Evolutionary conservation across 768 basidiomycete species (phyloP), one percentile per base, ranked within the genome.

Genomic region (Kwoniella bestiolae): DNA sequence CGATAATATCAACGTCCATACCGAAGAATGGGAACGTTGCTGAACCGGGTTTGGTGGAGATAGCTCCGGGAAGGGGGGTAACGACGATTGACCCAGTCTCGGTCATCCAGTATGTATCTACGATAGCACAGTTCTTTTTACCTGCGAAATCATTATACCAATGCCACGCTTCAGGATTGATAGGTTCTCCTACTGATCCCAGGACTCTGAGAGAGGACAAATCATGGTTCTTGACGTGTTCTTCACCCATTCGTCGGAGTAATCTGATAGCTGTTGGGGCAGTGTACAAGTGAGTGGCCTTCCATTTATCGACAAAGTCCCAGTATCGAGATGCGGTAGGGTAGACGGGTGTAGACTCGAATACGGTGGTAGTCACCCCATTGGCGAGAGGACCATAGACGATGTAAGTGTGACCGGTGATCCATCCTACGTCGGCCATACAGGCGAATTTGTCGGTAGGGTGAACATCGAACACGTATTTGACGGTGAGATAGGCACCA

Each of bases 341-440:
- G 84, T 97, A 97, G 71, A 97, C 88, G 16, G 95, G 96, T 2
- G 96, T 98, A 31, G 90, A 91, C 82, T 99, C 95, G 83, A 97
- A 99, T 62, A 97, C 90, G 68, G 82, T 83, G 18, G 82, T 84
- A 34, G 82, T 83, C 56, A 83, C 82, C 65, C 82, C 83, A 71
- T 82, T 72, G 47, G 57, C 64, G 56, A 97, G 89, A 2, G 95
- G 95, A 14, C 95, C 95, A 81, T 97, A 97, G 70, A 97, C 86
- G 77, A 98, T 97, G 83, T 97, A 91, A 83, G 91, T 91, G 83
- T 96, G 93, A 18, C 94, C 94, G 2, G 95, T 98, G 83, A 98
- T 95, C 95, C 95, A 98, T 74, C 95, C 95, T 57, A 99, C 86
- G 78, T 99, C 95, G 63, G 95, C 95, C 94, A 97, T 94, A 84